A percentile compares a stretch with the other conserved stretches of the same genome.
phyloP scores from a whole-genome alignment of 768 basidiomycete species.

The Tephrocybe rancida region DNA sequence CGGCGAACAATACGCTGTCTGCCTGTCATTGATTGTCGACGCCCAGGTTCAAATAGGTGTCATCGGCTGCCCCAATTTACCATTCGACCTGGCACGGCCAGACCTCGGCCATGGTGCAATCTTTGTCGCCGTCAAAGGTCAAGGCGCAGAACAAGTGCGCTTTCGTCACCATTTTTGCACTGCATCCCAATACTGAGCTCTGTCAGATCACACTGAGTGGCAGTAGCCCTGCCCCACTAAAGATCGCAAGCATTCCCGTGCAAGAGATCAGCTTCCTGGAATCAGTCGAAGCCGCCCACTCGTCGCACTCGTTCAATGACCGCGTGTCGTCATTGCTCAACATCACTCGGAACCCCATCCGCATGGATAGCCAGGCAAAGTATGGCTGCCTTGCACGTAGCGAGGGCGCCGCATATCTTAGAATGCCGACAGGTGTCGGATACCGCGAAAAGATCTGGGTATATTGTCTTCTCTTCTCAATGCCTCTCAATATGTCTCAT shows the following conservation, averaged over 20 bases:
- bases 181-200: background rate
- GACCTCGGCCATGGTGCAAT: conserved; percentile 74
- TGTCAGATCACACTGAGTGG: conserved; percentile 56
- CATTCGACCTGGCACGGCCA: conserved; percentile 51
- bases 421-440: conserved; percentile 76
- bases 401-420: conserved; percentile 80
- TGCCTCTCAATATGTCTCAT: background rate
- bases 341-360: conserved; percentile 63
- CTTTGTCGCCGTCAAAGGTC: conserved; percentile 85
- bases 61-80: conserved; percentile 93
- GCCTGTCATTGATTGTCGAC: conserved; percentile 82
- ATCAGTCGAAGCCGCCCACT: conserved; percentile 90
- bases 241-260: conserved; percentile 52
- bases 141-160: conserved; percentile 76
- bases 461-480: conserved; percentile 16
- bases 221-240: conserved; percentile 47
- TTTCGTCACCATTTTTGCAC: background rate
- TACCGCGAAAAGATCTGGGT: conserved; percentile 99
- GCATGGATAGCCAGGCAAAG: conserved; percentile 98
- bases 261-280: conserved; percentile 75
- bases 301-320: conserved; percentile 85
- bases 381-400: conserved; percentile 87
- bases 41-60: conserved; percentile 80
- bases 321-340: conserved; percentile 68
- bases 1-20: conserved; percentile 92